Evolutionary conservation across 441 rosid species (phyloP).

Genomic region (Isatis lusitanica): DNA sequence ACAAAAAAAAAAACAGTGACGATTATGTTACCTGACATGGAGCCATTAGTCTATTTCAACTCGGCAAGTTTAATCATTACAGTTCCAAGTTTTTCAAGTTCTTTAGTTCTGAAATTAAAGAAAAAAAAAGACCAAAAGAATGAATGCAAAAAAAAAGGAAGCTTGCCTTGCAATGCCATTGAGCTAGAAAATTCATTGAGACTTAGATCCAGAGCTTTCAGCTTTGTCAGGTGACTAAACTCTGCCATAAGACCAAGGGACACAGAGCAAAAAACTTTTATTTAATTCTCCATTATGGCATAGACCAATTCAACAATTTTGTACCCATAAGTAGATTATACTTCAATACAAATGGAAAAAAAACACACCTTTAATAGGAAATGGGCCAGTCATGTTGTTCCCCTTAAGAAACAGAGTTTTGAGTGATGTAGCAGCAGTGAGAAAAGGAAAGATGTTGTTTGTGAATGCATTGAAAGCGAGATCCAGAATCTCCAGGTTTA

Average conservation of each 20-base stretch:
- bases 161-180: neutral
- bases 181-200: neutral
- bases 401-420: neutral
- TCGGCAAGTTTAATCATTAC: neutral
- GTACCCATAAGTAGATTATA: too few relatives aligned
- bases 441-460: neutral
- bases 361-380: slow-evolving; percentile 1
- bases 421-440: slow-evolving; percentile 2
- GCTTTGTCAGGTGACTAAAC: neutral
- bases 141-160: neutral
- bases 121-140: neutral
- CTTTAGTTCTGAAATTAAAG: neutral
- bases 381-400: neutral
- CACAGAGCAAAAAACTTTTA: neutral
- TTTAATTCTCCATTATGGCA: neutral
- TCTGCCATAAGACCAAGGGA: neutral
- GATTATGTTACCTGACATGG: neutral
- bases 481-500: neutral
- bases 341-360: neutral
- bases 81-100: slow-evolving; percentile 1
- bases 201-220: slow-evolving; percentile 5
- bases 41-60: neutral
- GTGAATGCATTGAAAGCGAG: neutral
- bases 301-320: neutral
- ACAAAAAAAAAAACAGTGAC: neutral